Evolutionary conservation across 805 yeast species (phyloP).

Genomic region (Kodamaea jinghongensis): DNA sequence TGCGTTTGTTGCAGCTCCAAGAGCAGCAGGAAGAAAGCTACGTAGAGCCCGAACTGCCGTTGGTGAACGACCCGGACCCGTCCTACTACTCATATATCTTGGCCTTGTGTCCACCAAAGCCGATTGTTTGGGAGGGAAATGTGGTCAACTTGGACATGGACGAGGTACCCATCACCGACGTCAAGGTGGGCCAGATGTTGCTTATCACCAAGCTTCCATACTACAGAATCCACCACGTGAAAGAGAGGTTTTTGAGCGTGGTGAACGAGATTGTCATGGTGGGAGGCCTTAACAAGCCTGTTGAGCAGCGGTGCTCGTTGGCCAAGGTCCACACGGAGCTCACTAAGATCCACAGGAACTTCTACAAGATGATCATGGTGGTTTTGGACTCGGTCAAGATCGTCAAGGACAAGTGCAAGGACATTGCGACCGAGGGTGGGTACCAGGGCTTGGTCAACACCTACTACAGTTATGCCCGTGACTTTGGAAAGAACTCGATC

Average conservation of each 20-base stretch:
- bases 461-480: slow-evolving; percentile 74
- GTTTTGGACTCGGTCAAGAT: slow-evolving; percentile 60
- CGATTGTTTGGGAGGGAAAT: slow-evolving; percentile 88
- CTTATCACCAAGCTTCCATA: slow-evolving; percentile 71
- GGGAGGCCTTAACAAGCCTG: slow-evolving; percentile 32
- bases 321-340: slow-evolving; percentile 73
- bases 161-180: slow-evolving; percentile 48
- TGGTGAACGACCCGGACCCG: slow-evolving; percentile 23
- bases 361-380: slow-evolving; percentile 63
- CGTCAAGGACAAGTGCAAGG: slow-evolving; percentile 52
- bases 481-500: slow-evolving; percentile 72
- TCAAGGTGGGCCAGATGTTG: slow-evolving; percentile 66
- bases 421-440: slow-evolving; percentile 47
- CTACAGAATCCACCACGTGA: slow-evolving; percentile 49
- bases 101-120: slow-evolving; percentile 75
- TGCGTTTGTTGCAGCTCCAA: slow-evolving; percentile 12
- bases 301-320: slow-evolving; percentile 68
- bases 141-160: slow-evolving; percentile 55
- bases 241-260: slow-evolving; percentile 54
- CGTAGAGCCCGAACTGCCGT: slow-evolving; percentile 8
- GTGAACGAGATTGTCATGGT: slow-evolving; percentile 53
- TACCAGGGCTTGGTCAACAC: slow-evolving; percentile 77
- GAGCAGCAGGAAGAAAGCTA: slow-evolving; percentile 10
- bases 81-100: slow-evolving; percentile 61
- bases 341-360: slow-evolving; percentile 59